Percentiles rank a stretch among this genome's conserved stretches.
These are phyloP conservation scores for Alternaria rosae DNA, from an alignment of 2,329 filamentous ascomycete species.

Conservation along the genomic window DNA sequence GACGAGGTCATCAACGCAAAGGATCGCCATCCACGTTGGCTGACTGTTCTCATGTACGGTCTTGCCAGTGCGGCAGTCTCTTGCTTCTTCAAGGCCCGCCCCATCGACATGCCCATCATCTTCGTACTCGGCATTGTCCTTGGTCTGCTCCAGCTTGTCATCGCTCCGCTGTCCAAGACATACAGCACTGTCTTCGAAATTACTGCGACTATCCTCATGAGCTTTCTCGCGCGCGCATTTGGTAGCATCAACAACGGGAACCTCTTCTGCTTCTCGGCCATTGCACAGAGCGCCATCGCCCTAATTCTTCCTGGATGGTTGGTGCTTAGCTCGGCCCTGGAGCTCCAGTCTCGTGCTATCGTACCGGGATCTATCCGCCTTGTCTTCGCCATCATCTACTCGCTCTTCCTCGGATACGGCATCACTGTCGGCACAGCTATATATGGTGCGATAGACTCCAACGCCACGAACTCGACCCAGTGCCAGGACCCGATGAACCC, in stretches of 20 bases:
- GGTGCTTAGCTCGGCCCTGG: slow-evolving; percentile 56
- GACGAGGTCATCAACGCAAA: slow-evolving; percentile 67
- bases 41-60: slow-evolving; percentile 72
- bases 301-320: slow-evolving; percentile 59
- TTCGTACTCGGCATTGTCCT: slow-evolving; percentile 77
- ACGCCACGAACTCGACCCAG: slow-evolving; percentile 53
- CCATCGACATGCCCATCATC: slow-evolving; percentile 79
- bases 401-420: slow-evolving; percentile 59
- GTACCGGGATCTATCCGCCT: slow-evolving; percentile 59
- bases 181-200: slow-evolving; percentile 64
- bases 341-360: slow-evolving; percentile 56
- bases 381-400: slow-evolving; percentile 61
- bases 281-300: slow-evolving; percentile 59
- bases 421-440: slow-evolving; percentile 59
- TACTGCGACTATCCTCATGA: slow-evolving; percentile 55
- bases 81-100: slow-evolving; percentile 77
- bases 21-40: slow-evolving; percentile 59
- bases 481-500: slow-evolving; percentile 57
- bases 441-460: slow-evolving; percentile 55
- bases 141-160: slow-evolving; percentile 75
- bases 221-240: slow-evolving; percentile 57
- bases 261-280: slow-evolving; percentile 58
- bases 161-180: slow-evolving; percentile 75
- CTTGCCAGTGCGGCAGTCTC: slow-evolving; percentile 77
- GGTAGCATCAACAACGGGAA: slow-evolving; percentile 53